phyloP scores from a whole-genome alignment of 306 rosid genomes.

The Casuarina glauca region DNA sequence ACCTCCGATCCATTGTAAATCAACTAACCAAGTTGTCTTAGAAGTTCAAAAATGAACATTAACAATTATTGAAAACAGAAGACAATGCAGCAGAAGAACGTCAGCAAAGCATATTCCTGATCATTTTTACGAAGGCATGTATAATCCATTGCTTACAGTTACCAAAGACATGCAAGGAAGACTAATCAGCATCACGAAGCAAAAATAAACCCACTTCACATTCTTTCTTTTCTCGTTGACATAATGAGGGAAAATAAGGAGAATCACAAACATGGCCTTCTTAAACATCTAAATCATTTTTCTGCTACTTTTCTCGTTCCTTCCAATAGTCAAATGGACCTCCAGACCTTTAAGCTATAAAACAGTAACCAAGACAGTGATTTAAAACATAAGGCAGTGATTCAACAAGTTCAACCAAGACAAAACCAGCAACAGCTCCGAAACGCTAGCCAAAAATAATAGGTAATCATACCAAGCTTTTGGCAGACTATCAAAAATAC shows the following conservation, averaged over 20 bases:
- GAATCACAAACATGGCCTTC: background rate
- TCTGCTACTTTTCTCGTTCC: background rate
- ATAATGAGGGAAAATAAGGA: background rate
- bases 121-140: background rate
- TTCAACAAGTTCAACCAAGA: background rate
- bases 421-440: slow-evolving; percentile 4
- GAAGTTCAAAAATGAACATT: background rate
- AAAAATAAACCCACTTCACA: background rate
- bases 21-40: background rate
- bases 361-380: background rate
- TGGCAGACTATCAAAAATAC: slow-evolving; percentile 58
- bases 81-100: background rate
- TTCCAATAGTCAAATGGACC: background rate
- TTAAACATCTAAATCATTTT: background rate
- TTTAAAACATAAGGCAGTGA: background rate
- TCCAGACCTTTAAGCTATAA: background rate
- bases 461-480: slow-evolving; percentile 71
- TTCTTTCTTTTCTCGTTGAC: background rate
- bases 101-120: background rate
- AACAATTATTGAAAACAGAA: background rate
- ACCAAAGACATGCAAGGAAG: background rate
- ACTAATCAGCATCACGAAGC: background rate
- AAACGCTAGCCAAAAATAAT: slow-evolving; percentile 3
- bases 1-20: background rate
- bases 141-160: background rate